These are phyloP conservation scores for Penicillium sp. DNA, from an alignment of 2,329 filamentous ascomycete genomes.

Conservation along the genomic window DNA sequence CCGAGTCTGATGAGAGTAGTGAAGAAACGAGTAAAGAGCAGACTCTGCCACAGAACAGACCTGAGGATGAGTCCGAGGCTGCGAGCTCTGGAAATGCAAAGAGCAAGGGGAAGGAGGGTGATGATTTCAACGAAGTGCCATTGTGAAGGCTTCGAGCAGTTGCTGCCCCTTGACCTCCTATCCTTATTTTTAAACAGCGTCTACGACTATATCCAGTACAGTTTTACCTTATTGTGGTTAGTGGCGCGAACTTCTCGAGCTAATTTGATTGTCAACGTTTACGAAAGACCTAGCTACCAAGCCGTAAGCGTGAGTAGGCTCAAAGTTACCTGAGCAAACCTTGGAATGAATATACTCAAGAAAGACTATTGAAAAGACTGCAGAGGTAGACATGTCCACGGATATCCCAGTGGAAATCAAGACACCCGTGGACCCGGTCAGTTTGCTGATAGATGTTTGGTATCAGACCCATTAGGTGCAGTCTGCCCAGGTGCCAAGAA, in stretches of 20 bases:
- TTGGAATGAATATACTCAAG: too few relatives aligned
- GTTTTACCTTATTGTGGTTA: slow-evolving; percentile 14
- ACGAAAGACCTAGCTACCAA: too few relatives aligned
- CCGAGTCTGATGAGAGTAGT: slow-evolving; percentile 12
- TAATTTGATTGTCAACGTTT: too few relatives aligned
- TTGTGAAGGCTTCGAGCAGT: slow-evolving; percentile 19
- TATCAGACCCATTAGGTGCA: too few relatives aligned
- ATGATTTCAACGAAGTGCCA: slow-evolving; percentile 40
- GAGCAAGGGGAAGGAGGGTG: slow-evolving; percentile 34
- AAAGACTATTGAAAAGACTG: too few relatives aligned
- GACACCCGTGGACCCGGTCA: too few relatives aligned
- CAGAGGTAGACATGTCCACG: too few relatives aligned
- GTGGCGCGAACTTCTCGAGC: neutral
- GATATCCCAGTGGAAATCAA: too few relatives aligned
- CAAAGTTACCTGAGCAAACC: too few relatives aligned
- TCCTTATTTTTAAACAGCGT: slow-evolving; percentile 9
- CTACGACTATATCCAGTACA: slow-evolving; percentile 23
- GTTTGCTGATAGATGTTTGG: too few relatives aligned
- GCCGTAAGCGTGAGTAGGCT: too few relatives aligned
- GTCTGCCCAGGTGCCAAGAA: too few relatives aligned
- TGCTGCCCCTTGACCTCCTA: slow-evolving; percentile 8
- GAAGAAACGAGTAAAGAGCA: slow-evolving; percentile 27
- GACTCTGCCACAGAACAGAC: slow-evolving; percentile 25
- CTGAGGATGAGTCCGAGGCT: slow-evolving; percentile 22
- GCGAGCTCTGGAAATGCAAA: slow-evolving; percentile 21